Evolutionary conservation across 2,329 filamentous ascomycete species (phyloP).

Genomic region (Parafenestella ontariensis): DNA sequence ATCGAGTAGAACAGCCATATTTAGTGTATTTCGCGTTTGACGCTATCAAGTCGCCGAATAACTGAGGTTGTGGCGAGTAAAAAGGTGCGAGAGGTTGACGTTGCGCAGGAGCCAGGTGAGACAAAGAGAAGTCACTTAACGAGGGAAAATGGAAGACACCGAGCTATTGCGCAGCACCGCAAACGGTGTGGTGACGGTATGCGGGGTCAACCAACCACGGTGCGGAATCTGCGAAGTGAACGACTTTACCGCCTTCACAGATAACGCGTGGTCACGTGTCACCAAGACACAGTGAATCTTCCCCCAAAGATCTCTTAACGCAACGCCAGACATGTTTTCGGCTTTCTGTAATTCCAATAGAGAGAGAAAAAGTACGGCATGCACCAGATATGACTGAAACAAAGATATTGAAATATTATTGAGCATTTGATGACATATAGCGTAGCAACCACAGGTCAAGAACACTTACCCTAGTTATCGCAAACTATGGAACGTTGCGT

Average conservation of each 20-base stretch:
- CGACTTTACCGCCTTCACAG: neutral
- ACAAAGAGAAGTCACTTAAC: neutral
- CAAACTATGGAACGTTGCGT: neutral
- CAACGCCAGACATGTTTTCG: neutral
- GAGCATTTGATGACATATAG: too few relatives aligned
- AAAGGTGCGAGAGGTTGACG: neutral
- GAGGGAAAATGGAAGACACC: neutral
- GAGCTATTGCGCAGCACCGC: neutral
- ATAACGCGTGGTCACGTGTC: conserved; percentile 7
- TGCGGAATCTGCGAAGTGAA: neutral
- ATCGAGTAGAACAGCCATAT: neutral
- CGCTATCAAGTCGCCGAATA: neutral
- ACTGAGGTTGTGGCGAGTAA: neutral
- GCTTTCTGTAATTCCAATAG: too few relatives aligned
- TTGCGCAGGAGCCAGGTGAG: conserved; percentile 1
- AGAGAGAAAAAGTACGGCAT: too few relatives aligned
- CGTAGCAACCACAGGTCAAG: too few relatives aligned
- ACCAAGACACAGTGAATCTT: neutral
- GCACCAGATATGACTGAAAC: too few relatives aligned
- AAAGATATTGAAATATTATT: too few relatives aligned
- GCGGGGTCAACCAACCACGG: neutral
- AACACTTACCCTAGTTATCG: neutral
- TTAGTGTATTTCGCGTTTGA: neutral
- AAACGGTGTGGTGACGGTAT: neutral
- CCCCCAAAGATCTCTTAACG: too few relatives aligned